Percentiles rank a stretch among this genome's conserved stretches.
These are phyloP conservation scores for Cercophora sp. DNA, from an alignment of 495 filamentous ascomycete species.

Conservation along the genomic window DNA sequence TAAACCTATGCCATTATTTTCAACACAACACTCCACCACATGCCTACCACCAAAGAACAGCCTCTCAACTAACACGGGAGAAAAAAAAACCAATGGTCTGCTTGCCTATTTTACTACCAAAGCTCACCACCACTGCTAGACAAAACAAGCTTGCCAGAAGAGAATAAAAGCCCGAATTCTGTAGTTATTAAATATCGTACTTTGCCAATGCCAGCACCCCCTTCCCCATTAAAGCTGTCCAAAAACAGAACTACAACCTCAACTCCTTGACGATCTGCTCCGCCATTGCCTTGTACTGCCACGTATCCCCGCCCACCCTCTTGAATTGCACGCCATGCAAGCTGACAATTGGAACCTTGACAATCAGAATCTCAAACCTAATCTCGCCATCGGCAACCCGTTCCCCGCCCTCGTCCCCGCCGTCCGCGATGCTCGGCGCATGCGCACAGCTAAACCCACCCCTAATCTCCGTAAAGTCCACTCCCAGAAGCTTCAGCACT, in stretches of 20 bases:
- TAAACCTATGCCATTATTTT: too few relatives aligned
- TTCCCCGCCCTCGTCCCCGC: slow-evolving; percentile 43
- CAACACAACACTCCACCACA: too few relatives aligned
- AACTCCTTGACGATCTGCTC: slow-evolving; percentile 88
- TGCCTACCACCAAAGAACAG: too few relatives aligned
- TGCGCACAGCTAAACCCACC: slow-evolving; percentile 90
- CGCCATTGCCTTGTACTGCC: slow-evolving; percentile 98
- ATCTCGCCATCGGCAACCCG: slow-evolving; percentile 59
- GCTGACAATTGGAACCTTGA: slow-evolving; percentile 92
- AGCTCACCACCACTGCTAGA: too few relatives aligned
- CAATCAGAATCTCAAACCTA: slow-evolving; percentile 93
- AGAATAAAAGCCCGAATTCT: too few relatives aligned
- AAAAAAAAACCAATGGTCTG: too few relatives aligned
- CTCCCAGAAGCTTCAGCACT: slow-evolving; percentile 79
- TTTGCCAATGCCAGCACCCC: not conserved
- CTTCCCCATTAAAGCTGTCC: too few relatives aligned
- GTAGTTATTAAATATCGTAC: not conserved
- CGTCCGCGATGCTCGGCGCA: slow-evolving; percentile 70
- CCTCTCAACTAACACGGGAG: too few relatives aligned
- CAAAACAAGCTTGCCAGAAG: too few relatives aligned
- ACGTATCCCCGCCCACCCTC: slow-evolving; percentile 89
- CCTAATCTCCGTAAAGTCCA: slow-evolving; percentile 86
- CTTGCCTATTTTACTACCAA: too few relatives aligned
- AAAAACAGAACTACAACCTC: slow-evolving; percentile 53
- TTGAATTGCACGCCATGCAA: slow-evolving; percentile 98